Evolutionary conservation across 805 yeast genomes (phyloP).

Genomic region (Zygosaccharomyces gambellarensis): DNA sequence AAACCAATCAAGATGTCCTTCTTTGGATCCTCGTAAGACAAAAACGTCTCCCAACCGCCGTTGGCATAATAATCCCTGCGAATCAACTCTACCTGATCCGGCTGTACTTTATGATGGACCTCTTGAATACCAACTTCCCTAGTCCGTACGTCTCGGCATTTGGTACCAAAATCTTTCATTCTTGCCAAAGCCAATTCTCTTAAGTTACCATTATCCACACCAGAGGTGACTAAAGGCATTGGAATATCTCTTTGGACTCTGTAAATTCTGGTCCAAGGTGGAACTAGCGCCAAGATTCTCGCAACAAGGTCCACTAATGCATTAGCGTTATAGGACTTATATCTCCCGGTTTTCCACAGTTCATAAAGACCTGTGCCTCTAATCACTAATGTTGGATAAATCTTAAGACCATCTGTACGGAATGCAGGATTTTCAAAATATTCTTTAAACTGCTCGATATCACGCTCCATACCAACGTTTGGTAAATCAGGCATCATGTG

Average conservation of each 20-base stretch:
- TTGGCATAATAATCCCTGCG: slow-evolving; percentile 96
- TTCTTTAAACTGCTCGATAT: slow-evolving; percentile 90
- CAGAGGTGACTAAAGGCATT: slow-evolving; percentile 96
- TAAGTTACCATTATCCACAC: slow-evolving; percentile 95
- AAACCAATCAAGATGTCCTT: slow-evolving; percentile 93
- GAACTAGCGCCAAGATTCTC: slow-evolving; percentile 89
- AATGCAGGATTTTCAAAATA: slow-evolving; percentile 96
- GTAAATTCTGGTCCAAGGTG: slow-evolving; percentile 98
- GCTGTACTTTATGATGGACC: slow-evolving; percentile 93
- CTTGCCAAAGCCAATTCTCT: slow-evolving; percentile 93
- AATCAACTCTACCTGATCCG: slow-evolving; percentile 93
- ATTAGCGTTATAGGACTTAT: slow-evolving; percentile 90
- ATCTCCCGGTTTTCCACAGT: slow-evolving; percentile 93
- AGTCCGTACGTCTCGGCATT: slow-evolving; percentile 93
- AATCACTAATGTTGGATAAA: slow-evolving; percentile 93
- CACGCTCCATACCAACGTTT: slow-evolving; percentile 98
- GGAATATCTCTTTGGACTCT: slow-evolving; percentile 99
- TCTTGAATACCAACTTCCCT: slow-evolving; percentile 99
- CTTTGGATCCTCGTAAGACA: slow-evolving; percentile 94
- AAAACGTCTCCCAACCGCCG: slow-evolving; percentile 98
- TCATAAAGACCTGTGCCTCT: slow-evolving; percentile 97
- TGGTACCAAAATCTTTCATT: slow-evolving; percentile 96
- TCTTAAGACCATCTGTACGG: slow-evolving; percentile 92
- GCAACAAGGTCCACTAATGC: slow-evolving; percentile 93
- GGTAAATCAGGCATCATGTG: slow-evolving; percentile 99